Percentiles rank a stretch among this genome's conserved stretches.
Conservation (phyloP, 2,329 filamentous ascomycete genomes). For the Ascochyta clinopodiicola region DNA sequence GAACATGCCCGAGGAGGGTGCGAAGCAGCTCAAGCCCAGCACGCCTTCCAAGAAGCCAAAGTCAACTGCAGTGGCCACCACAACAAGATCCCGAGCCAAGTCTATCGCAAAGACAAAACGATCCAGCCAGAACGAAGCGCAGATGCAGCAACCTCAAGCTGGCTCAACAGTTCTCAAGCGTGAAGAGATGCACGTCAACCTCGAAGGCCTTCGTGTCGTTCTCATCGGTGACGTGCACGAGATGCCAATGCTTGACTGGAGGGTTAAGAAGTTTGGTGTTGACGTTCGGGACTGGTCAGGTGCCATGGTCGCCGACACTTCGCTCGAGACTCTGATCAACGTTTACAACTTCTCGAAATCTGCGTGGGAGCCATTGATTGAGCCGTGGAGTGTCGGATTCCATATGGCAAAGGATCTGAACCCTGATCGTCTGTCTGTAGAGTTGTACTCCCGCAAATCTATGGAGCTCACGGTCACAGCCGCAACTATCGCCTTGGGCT, state of each 20-base stretch:
- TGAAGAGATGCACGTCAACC: conserved; percentile 83
- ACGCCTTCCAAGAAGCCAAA: conserved; percentile 56
- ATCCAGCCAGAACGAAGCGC: conserved; percentile 61
- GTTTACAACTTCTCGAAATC: conserved; percentile 99
- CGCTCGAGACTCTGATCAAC: conserved; percentile 93
- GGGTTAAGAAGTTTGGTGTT: conserved; percentile 86
- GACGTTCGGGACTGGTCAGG: conserved; percentile 91
- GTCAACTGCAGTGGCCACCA: conserved; percentile 54
- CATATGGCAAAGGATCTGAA: conserved; percentile 80
- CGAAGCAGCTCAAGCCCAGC: conserved; percentile 62
- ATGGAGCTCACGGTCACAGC: conserved; percentile 94
- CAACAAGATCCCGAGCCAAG: conserved; percentile 55
- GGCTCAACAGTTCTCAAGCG: conserved; percentile 64
- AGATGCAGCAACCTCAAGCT: conserved; percentile 60
- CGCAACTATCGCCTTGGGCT: conserved; percentile 89
- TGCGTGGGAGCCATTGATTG: conserved; percentile 93
- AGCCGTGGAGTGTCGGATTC: conserved; percentile 95
- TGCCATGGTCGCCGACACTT: conserved; percentile 83
- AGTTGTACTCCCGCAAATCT: conserved; percentile 85
- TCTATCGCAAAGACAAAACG: conserved; percentile 53
- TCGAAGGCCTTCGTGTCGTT: conserved; percentile 90
- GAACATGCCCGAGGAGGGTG: conserved; percentile 58
- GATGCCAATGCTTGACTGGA: conserved; percentile 91
- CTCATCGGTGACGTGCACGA: conserved; percentile 96
- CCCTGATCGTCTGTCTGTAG: conserved; percentile 79